Base-by-base conservation (phyloP, 768 basidiomycete genomes). In the Mycena alexandri region DNA sequence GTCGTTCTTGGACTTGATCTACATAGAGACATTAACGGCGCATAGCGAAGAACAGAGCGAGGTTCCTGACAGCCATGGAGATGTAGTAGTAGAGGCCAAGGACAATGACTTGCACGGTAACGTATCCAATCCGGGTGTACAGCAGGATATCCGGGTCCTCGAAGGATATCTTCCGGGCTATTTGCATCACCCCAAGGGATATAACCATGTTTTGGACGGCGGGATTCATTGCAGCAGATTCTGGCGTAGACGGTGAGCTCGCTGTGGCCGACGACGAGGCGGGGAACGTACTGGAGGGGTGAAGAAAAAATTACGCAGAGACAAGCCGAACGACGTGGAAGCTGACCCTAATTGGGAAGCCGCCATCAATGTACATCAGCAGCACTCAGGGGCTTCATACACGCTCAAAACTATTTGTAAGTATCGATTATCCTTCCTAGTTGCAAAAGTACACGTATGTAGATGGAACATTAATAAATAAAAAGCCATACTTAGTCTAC, bases 1-100 rank as follows among this genome's bases (percentile, higher is more conserved):
- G 82, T 99, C 97, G 74, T 99, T 99, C 89, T 96, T 96, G 75
- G 87, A 81, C 86, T 94, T 96, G 80, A 98, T 89, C 94, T 98
- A 70, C 21, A 52, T 67, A 62, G 34, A 54, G 33, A 29, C 50
- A 42, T 55, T 53, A 34, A 63, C 43, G 22, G 17, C 47, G 16
- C n/a, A 65, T 53, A 7, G 38, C 43, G 2, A 13, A 59, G 12
- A 38, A 38, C 12, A 7, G 21, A 2, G 29, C 16, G 46, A 10
- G 29, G 10, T 80, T 38, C 11, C 88, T 68, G 68, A 95, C 94
- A 79, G 89, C 85, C 75, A 86, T 75, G 2, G 93, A 93, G 61
- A 91, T 83, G 73, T 86, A 95, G 85, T 92, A 96, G 85, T 96
- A 98, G 21, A 87, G 78, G 42, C 79, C 90, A 50, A 98, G 79